Base-by-base conservation (phyloP, 495 filamentous ascomycete genomes). In the Pyrenopolyporus hunteri region DNA sequence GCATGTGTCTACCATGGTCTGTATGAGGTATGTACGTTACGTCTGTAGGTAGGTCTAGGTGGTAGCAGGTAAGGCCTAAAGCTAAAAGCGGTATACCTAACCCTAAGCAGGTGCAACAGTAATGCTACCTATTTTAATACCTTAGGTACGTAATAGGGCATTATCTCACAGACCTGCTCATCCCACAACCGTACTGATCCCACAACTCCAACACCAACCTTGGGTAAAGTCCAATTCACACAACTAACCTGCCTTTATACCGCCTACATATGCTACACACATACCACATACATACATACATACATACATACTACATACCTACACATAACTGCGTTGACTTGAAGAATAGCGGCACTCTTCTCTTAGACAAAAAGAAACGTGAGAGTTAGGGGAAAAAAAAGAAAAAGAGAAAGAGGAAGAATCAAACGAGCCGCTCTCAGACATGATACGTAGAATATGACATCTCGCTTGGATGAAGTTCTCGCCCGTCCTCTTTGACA, bases 381-480 rank as follows among this genome's bases (percentile, higher is more conserved):
- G n/a, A n/a, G n/a, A n/a, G n/a, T n/a, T n/a, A n/a, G n/a, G n/a
- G n/a, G n/a, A n/a, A n/a, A 29, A 29, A 29, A 29, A 9, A 9
- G 26, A 29, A 29, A 29, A 29, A 5, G 9, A 29, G 6, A 39
- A 6, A 39, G 3, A 39, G 2, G 7, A 39, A 22, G 26, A 46
- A 56, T 51, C 51, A 46, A 66, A 52, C 42, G 31, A 51, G 33
- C 29, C 20, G 33, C 46, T 61, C 50, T 60, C 57, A 57, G 63
- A 66, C 52, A 61, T 29, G 37, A 59, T 40, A 56, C n/a, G n/a
- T n/a, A n/a, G n/a, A n/a, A n/a, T 36, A 57, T 57, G 50, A 65
- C 29, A 61, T 61, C 57, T 66, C 57, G 57, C 57, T 61, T 66
- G 46, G 52, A 37, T 43, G 52, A 66, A 60, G 44, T 42, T 59